Evolutionary conservation across 176 grass and related monocot species (phyloP), one percentile per base, ranked within the genome.

Genomic region (Pharus latifolius): DNA sequence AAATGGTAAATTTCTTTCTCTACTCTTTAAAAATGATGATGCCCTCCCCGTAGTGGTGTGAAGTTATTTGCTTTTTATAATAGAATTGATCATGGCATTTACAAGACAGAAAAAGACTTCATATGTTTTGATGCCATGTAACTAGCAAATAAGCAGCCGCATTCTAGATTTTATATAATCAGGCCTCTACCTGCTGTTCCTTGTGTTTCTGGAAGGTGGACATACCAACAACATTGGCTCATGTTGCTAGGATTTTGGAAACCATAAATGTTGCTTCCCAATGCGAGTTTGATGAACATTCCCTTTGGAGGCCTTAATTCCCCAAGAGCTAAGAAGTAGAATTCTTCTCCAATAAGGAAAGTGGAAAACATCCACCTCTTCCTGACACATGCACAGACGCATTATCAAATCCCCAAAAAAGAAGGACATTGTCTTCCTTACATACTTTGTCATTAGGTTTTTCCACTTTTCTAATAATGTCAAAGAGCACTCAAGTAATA

Each of bases 1-100:
- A 90, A 53, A 82, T 80, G 80, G 89, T 87, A 72, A 65, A 52
- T 63, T 54, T 73, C 19, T 74, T 70, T 70, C 3, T 19, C 8
- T 59, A 24, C 22, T 25, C 49, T 35, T 64, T 60, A 43, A 80
- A 70, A 8, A 59, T 26, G 56, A 18, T 33, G 49, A 53, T 72
- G 27, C 38, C 12, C 5, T 25, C 9, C 27, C 22, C n/a, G n/a
- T n/a, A n/a, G n/a, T n/a, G n/a, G 52, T 66, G 51, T 56, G 15
- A 60, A 40, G 50, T 48, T 81, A 35, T 46, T 32, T 48, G 22
- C 3, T 75, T 20, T 75, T 40, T 69, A 46, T 33, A 48, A 38
- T 76, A 53, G 55, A 62, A 15, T 35, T 33, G 3, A 77, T 56
- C 26, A 16, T 9, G 6, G 51, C 72, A n/a, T 26, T 2, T 62